Percentiles rank a stretch among this genome's conserved stretches.
Conservation (phyloP, 1,139 yeast genomes). For the Taiozyma sp. region DNA sequence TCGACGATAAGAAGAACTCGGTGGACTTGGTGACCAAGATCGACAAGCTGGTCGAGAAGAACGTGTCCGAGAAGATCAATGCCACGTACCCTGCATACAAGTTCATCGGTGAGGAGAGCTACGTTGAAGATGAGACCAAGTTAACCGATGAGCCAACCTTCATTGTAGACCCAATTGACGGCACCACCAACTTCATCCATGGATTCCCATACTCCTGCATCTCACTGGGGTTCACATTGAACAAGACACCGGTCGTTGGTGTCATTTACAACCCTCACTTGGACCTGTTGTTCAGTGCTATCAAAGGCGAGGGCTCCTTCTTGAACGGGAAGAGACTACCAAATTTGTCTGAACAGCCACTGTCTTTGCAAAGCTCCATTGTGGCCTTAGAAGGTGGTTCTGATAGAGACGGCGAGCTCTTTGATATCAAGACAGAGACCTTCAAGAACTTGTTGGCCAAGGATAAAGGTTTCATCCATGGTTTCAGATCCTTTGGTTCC, state of each 20-base stretch:
- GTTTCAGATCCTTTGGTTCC: constrained; percentile 51
- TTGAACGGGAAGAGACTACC: constrained; percentile 35
- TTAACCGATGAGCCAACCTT: constrained; percentile 51
- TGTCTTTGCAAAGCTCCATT: constrained; percentile 43
- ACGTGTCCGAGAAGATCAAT: constrained; percentile 34
- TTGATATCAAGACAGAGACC: constrained; percentile 41
- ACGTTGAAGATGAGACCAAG: constrained; percentile 37
- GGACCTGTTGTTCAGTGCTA: constrained; percentile 43
- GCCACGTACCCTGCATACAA: constrained; percentile 39
- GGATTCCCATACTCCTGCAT: constrained; percentile 55
- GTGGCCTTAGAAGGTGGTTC: constrained; percentile 58
- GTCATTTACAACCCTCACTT: constrained; percentile 53
- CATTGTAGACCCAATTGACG: constrained; percentile 57
- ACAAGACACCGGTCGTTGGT: constrained; percentile 47
- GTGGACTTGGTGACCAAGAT: constrained; percentile 56
- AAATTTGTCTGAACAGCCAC: constrained; percentile 27
- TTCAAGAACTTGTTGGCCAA: constrained; percentile 39
- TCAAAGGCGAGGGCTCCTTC: constrained; percentile 46
- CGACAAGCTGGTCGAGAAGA: constrained; percentile 47
- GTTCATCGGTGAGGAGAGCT: constrained; percentile 57
- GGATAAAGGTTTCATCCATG: constrained; percentile 49
- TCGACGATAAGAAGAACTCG: constrained; percentile 48
- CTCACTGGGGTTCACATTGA: constrained; percentile 49
- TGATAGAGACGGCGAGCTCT: constrained; percentile 46
- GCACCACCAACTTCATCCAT: constrained; percentile 57